Evolutionary conservation across 176 grass and related monocot species (phyloP).

Genomic region (Carex parvula): DNA sequence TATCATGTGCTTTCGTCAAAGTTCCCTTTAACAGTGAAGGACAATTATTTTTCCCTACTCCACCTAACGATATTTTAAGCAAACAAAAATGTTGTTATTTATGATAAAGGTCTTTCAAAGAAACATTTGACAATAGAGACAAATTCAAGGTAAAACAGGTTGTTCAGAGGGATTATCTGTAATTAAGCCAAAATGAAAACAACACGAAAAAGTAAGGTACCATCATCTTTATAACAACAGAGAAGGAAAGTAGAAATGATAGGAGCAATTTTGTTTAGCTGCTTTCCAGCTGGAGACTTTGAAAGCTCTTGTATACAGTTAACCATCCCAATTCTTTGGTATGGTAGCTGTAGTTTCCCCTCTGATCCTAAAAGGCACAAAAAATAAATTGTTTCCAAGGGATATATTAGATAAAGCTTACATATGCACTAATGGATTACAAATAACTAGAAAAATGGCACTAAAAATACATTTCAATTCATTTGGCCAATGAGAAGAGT

Average conservation of each 20-base stretch:
- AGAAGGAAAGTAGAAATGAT: conserved; percentile 71
- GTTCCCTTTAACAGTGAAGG: background rate
- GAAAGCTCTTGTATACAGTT: conserved; percentile 75
- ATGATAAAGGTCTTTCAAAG: background rate
- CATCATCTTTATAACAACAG: conserved; percentile 80
- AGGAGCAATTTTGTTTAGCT: conserved; percentile 63
- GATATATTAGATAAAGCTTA: background rate
- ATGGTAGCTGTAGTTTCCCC: conserved; percentile 76
- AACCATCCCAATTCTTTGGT: conserved; percentile 82
- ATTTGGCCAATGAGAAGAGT: background rate
- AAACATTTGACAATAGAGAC: conserved; percentile 5
- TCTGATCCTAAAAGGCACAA: conserved; percentile 62
- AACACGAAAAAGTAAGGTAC: conserved; percentile 43
- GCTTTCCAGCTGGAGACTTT: conserved; percentile 58
- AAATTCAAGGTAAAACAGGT: background rate
- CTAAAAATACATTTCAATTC: background rate
- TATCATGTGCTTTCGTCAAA: background rate
- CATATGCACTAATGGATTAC: background rate
- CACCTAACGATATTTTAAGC: background rate
- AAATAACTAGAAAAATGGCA: background rate
- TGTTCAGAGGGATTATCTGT: background rate
- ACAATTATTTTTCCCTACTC: background rate
- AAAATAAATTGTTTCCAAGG: conserved; percentile 4
- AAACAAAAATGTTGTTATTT: conserved; percentile 6
- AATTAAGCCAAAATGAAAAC: conserved; percentile 16